These are phyloP conservation scores for Panaeolus papilionaceus DNA, from an alignment of 768 basidiomycete species.

Conservation along the genomic window DNA sequence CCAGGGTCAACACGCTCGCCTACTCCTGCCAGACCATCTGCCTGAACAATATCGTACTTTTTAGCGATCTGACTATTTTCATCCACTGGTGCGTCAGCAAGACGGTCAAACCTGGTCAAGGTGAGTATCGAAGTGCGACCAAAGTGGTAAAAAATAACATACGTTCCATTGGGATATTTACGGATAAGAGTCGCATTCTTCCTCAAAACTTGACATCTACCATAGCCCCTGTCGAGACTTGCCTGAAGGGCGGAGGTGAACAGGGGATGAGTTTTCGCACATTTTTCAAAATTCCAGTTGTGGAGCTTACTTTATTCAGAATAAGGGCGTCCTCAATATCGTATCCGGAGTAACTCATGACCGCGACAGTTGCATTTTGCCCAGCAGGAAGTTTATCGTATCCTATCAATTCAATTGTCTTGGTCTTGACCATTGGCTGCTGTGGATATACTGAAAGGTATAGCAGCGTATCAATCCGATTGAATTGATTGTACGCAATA, in stretches of 20 bases:
- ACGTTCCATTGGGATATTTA: conserved; percentile 98
- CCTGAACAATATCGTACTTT: conserved; percentile 89
- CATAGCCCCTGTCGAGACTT: conserved; percentile 96
- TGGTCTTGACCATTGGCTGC: conserved; percentile 99
- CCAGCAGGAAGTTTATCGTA: conserved; percentile 98
- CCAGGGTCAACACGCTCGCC: conserved; percentile 94
- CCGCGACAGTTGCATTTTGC: conserved; percentile 97
- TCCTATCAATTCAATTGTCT: conserved; percentile 95
- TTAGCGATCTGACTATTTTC: conserved; percentile 82
- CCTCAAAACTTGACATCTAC: conserved; percentile 95
- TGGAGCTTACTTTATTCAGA: conserved; percentile 75
- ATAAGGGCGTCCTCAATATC: conserved; percentile 99
- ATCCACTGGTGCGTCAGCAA: conserved; percentile 90
- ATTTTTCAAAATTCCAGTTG: not conserved
- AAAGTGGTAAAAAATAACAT: conserved; percentile 42
- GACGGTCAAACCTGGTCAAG: conserved; percentile 78
- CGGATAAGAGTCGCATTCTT: conserved; percentile 95
- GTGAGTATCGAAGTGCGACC: conserved; percentile 17
- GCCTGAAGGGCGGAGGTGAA: conserved; percentile 54
- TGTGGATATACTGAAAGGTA: conserved; percentile 98
- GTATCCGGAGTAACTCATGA: conserved; percentile 99
- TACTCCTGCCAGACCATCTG: conserved; percentile 93
- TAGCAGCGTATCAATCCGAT: conserved; percentile 96
- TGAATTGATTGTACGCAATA: conserved; percentile 97
- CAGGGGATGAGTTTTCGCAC: not conserved